phyloP scores from a whole-genome alignment of 2,329 filamentous ascomycete genomes.

The Verticillium nubilum region DNA sequence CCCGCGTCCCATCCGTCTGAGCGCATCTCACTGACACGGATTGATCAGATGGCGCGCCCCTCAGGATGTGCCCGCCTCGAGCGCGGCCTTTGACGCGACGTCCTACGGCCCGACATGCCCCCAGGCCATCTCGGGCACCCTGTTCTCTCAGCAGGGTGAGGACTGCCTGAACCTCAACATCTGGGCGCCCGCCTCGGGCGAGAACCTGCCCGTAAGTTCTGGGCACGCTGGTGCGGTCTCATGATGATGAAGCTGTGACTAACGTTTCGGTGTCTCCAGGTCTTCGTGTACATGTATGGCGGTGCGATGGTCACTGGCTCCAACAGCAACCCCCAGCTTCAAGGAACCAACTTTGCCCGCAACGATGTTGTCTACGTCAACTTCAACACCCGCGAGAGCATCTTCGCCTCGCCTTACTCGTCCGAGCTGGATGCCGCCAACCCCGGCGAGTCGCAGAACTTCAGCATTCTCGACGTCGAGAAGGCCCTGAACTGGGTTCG shows the following conservation, averaged over 20 bases:
- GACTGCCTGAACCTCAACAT: constrained; percentile 38
- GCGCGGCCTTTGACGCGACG: constrained; percentile 15
- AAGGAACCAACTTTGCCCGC: constrained; percentile 27
- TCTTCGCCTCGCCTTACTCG: constrained; percentile 37
- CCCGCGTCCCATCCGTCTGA: neutral
- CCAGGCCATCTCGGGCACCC: constrained; percentile 14
- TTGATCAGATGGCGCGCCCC: constrained; percentile 17
- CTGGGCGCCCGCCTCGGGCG: constrained; percentile 22
- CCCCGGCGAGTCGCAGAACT: constrained; percentile 18
- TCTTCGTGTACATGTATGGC: constrained; percentile 38
- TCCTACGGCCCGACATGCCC: constrained; percentile 20
- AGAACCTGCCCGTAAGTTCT: constrained; percentile 21
- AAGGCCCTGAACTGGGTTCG: constrained; percentile 32
- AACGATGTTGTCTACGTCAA: constrained; percentile 31
- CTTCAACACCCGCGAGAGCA: constrained; percentile 34
- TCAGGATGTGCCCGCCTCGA: constrained; percentile 15
- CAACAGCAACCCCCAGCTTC: constrained; percentile 31
- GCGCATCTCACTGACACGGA: neutral
- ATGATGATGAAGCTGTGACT: neutral
- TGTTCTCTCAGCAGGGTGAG: constrained; percentile 21
- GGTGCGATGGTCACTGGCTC: constrained; percentile 35
- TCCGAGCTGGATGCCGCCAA: constrained; percentile 24
- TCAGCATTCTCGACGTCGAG: constrained; percentile 30
- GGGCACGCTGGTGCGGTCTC: neutral
- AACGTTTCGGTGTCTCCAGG: constrained; percentile 13